Base-by-base conservation (phyloP, 768 basidiomycete species). In the Russula compacta region DNA sequence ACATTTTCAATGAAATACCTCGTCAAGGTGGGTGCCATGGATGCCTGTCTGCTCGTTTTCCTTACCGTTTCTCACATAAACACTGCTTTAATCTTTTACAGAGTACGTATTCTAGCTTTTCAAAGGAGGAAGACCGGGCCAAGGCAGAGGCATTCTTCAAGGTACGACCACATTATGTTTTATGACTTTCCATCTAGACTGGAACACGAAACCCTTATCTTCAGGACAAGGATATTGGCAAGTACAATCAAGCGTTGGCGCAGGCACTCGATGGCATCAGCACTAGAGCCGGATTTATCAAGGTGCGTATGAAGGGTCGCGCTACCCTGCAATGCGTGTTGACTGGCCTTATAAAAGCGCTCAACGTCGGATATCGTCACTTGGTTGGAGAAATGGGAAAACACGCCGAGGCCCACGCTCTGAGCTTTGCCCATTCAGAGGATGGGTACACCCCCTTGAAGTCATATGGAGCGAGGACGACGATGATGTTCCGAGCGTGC, bases 331-430 rank as follows among this genome's bases (percentile, higher is more conserved):
- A 3, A 24, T 7, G n/a, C 5, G 40, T 10, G 15, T 15, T 55
- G 33, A 56, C 52, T 44, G 29, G 40, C 17, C 2, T 42, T 17
- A 32, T 21, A 8, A 35, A 29, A 66, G 65, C 65, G 63, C 36
- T 66, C 65, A 19, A 64, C 63, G 10, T 8, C 17, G 21, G 63
- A 66, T 40, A n/a, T 64, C 21, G 42, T 47, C 42, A 38, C 36
- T 11, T 66, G 65, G 65, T 21, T 66, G 24, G 63, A 58, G n/a
- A 46, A 55, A n/a, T 60, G 65, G 63, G 59, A 58, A 35, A 52
- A 46, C 6, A 32, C n/a, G 35, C 47, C 4, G 32, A 55, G 17
- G 35, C 21, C 53, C 8, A 19, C 42, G 33, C 42, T 56, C 9
- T 61, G 21, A 52, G 24, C 17, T 24, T 38, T 10, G 36, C 35